Conservation (phyloP, 768 basidiomycete genomes). For the Tricholoma saponaceum region DNA sequence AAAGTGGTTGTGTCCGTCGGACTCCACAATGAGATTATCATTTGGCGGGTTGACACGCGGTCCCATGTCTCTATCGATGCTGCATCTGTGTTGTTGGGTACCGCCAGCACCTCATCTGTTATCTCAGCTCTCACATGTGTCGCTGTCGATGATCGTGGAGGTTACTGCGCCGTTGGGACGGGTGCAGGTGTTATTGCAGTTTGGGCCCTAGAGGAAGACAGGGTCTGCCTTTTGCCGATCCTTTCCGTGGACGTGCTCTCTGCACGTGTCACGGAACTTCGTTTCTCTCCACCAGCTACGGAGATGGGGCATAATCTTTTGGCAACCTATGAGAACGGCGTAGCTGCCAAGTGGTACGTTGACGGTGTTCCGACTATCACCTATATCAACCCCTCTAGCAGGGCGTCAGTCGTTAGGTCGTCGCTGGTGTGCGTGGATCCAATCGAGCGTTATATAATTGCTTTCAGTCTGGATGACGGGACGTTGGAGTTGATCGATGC, state of each 20-base stretch:
- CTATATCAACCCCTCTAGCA: constrained; percentile 41
- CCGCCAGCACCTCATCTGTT: constrained; percentile 43
- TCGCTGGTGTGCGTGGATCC: constrained; percentile 45
- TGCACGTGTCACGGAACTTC: constrained; percentile 51
- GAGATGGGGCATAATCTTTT: constrained; percentile 25
- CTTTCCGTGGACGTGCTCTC: constrained; percentile 38
- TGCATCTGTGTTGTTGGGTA: constrained; percentile 45
- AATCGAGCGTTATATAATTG: constrained; percentile 45
- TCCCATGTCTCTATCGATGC: constrained; percentile 46
- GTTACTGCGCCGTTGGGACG: constrained; percentile 70
- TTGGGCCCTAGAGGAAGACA: constrained; percentile 49
- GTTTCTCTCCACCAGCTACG: constrained; percentile 33
- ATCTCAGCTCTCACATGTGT: constrained; percentile 54
- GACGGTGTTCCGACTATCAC: constrained; percentile 25
- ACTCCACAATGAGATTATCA: constrained; percentile 69
- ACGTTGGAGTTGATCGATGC: constrained; percentile 58
- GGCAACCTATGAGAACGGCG: constrained; percentile 57
- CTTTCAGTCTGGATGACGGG: constrained; percentile 65
- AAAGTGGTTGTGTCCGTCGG: constrained; percentile 65
- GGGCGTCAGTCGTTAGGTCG: constrained; percentile 40
- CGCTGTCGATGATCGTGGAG: constrained; percentile 57
- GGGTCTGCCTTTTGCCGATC: constrained; percentile 33
- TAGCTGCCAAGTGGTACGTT: constrained; percentile 52
- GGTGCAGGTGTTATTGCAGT: constrained; percentile 58
- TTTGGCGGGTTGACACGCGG: constrained; percentile 54